Conservation (phyloP, 2,329 filamentous ascomycete species). For the Aspergillus carbonarius region DNA sequence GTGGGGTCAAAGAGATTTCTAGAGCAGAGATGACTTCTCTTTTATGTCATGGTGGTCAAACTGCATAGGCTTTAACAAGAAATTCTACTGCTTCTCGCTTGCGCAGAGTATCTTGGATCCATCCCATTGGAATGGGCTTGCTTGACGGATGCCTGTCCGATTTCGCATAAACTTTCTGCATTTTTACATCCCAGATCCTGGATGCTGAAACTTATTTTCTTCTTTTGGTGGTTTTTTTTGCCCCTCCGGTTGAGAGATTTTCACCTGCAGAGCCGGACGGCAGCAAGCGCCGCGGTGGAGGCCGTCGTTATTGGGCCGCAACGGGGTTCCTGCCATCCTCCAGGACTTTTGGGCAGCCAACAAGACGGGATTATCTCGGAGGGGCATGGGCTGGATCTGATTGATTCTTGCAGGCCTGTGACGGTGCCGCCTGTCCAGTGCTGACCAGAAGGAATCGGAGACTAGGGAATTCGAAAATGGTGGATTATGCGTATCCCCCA, state of each 20-base stretch:
- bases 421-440: background rate
- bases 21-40: background rate
- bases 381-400: background rate
- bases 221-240: too few species aligned
- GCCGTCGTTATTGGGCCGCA: constrained; percentile 19
- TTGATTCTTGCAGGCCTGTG: constrained; percentile 1
- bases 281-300: constrained; percentile 14
- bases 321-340: constrained; percentile 6
- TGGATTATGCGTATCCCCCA: background rate
- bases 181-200: background rate
- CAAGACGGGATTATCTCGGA: constrained; percentile 10
- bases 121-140: background rate
- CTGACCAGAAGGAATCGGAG: background rate
- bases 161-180: background rate
- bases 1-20: background rate
- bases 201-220: constrained; percentile 1
- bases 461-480: background rate
- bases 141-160: background rate
- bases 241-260: constrained; percentile 10
- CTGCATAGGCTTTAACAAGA: background rate
- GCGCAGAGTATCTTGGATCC: background rate
- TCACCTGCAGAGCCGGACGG: constrained; percentile 9
- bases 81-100: background rate
- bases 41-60: background rate
- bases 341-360: constrained; percentile 18